These are phyloP conservation scores for Penicillium bovifimosum DNA, from an alignment of 495 filamentous ascomycete species.

Conservation along the genomic window DNA sequence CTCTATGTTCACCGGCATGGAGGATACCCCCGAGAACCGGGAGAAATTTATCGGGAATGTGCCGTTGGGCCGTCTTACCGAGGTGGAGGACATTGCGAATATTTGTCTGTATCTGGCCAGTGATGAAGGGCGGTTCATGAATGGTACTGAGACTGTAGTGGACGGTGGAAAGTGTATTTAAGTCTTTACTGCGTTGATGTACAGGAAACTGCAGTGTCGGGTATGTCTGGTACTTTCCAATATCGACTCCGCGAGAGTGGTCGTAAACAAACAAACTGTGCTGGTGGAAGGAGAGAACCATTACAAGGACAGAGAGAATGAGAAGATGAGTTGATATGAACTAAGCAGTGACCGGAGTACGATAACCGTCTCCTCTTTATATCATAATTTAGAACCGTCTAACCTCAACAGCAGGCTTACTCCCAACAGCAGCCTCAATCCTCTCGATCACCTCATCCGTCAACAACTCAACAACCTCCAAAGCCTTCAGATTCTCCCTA, in stretches of 20 bases:
- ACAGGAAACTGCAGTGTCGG: too few relatives aligned
- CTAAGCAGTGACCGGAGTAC: too few relatives aligned
- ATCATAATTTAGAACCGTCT: constrained; percentile 13
- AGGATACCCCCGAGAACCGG: constrained; percentile 63
- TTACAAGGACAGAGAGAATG: too few relatives aligned
- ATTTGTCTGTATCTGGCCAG: constrained; percentile 63
- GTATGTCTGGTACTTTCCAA: too few relatives aligned
- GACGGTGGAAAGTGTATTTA: constrained; percentile 38
- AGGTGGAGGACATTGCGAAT: constrained; percentile 61
- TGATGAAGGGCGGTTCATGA: constrained; percentile 63
- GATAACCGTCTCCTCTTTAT: not conserved
- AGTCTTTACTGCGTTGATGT: too few relatives aligned
- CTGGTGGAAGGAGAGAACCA: too few relatives aligned
- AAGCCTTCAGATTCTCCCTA: constrained; percentile 59
- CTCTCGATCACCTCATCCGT: constrained; percentile 62
- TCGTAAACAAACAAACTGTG: too few relatives aligned
- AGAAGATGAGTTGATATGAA: too few relatives aligned
- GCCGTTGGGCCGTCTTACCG: constrained; percentile 58
- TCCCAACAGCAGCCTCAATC: constrained; percentile 62
- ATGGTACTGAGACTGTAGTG: constrained; percentile 49
- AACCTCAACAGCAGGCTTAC: constrained; percentile 49
- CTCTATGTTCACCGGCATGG: constrained; percentile 58
- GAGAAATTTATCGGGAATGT: constrained; percentile 62
- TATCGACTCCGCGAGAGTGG: too few relatives aligned
- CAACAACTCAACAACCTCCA: constrained; percentile 56